Percentiles rank a stretch among this genome's conserved stretches.
phyloP scores from a whole-genome alignment of 352 stramenopile species.

The Halophytophthora polymorphica region DNA sequence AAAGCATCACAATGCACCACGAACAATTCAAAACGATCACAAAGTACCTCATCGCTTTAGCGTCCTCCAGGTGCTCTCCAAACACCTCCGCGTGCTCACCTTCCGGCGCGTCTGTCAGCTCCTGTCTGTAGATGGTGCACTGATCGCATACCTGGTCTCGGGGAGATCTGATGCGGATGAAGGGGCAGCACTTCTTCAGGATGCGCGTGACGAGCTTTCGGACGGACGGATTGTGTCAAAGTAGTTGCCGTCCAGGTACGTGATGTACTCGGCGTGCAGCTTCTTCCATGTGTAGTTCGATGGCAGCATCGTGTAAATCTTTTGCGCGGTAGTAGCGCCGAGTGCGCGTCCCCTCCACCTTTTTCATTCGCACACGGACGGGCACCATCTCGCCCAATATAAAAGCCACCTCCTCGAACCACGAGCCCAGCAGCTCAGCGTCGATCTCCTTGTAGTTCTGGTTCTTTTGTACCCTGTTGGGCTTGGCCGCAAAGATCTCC shows the following conservation, averaged over 20 bases:
- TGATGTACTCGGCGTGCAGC: conserved; percentile 1
- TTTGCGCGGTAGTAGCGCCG: conserved; percentile 8
- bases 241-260: background rate
- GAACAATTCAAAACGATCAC: conserved; percentile 6
- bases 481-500: conserved; percentile 1
- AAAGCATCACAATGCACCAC: too few species aligned
- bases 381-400: conserved; percentile 7
- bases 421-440: conserved; percentile 3
- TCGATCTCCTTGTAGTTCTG: conserved; percentile 1
- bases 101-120: background rate
- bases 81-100: conserved; percentile 4
- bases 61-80: background rate
- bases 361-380: conserved; percentile 2
- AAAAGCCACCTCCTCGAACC: conserved; percentile 1
- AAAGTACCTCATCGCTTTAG: conserved; percentile 4
- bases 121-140: conserved; percentile 1
- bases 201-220: conserved; percentile 4
- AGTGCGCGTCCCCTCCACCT: background rate
- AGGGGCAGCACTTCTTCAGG: background rate
- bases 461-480: background rate
- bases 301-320: conserved; percentile 6
- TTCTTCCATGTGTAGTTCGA: conserved; percentile 5
- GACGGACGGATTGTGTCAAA: background rate
- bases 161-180: background rate
- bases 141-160: conserved; percentile 7